Evolutionary conservation across 495 filamentous ascomycete genomes (phyloP).

Genomic region (Aspergillus baeticus): DNA sequence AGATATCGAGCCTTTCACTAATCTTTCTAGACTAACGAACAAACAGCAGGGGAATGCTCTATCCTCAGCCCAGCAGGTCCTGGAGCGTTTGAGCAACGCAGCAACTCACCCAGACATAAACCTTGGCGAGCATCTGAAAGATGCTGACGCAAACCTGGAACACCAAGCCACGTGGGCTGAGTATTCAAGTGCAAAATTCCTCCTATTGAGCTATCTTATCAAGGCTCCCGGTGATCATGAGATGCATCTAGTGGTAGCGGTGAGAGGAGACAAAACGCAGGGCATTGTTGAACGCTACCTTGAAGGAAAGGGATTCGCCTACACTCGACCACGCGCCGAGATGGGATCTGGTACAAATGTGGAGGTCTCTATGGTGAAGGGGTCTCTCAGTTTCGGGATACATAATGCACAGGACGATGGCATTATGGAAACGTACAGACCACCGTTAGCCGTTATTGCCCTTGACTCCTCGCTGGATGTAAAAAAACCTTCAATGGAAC

Average conservation of each 20-base stretch:
- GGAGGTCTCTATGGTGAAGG: conserved; percentile 36
- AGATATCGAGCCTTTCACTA: background rate
- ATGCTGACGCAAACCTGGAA: conserved; percentile 29
- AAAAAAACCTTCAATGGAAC: conserved; percentile 37
- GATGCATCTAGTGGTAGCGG: conserved; percentile 49
- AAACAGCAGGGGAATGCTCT: conserved; percentile 24
- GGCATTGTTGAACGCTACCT: conserved; percentile 55
- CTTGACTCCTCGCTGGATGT: conserved; percentile 50
- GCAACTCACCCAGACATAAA: conserved; percentile 56
- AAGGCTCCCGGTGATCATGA: conserved; percentile 36
- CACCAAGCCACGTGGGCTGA: conserved; percentile 55
- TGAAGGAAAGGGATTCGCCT: conserved; percentile 44
- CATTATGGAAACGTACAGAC: conserved; percentile 34
- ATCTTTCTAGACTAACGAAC: background rate
- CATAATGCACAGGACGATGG: conserved; percentile 38
- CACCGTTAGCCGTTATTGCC: conserved; percentile 51
- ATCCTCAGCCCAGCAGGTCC: conserved; percentile 35
- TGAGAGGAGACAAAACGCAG: conserved; percentile 40
- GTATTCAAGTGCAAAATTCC: conserved; percentile 56
- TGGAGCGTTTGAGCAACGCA: conserved; percentile 46
- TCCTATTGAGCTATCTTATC: conserved; percentile 53
- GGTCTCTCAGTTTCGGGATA: conserved; percentile 47
- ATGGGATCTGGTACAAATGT: conserved; percentile 30
- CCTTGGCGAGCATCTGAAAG: conserved; percentile 37
- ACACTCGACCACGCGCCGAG: conserved; percentile 40